Conservation (phyloP, 2,329 filamentous ascomycete species). For the Nemania sp. region DNA sequence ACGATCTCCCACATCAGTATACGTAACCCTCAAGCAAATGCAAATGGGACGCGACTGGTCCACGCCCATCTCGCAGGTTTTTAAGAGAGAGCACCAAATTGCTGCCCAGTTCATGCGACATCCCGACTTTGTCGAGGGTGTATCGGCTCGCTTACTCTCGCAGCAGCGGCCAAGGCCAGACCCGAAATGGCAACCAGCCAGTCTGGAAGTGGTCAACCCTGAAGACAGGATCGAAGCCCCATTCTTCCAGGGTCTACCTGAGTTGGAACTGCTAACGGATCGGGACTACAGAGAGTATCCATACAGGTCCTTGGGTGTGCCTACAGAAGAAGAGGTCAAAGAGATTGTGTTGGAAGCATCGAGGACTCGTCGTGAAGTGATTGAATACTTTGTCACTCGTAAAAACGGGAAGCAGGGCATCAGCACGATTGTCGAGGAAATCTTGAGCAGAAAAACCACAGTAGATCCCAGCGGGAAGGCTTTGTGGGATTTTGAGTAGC, state of each 20-base stretch:
- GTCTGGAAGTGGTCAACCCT: slow-evolving; percentile 67
- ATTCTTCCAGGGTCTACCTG: slow-evolving; percentile 66
- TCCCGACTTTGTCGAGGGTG: slow-evolving; percentile 89
- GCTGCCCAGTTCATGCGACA: slow-evolving; percentile 87
- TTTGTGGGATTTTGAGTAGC: slow-evolving; percentile 41
- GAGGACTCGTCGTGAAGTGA: slow-evolving; percentile 59
- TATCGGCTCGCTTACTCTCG: slow-evolving; percentile 77
- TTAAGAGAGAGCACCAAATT: slow-evolving; percentile 83
- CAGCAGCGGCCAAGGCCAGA: slow-evolving; percentile 56
- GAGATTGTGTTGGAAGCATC: slow-evolving; percentile 47
- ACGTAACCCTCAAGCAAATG: slow-evolving; percentile 85
- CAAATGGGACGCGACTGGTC: slow-evolving; percentile 74
- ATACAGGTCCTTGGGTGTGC: slow-evolving; percentile 70
- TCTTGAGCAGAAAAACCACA: slow-evolving; percentile 65
- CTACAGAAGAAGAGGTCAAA: slow-evolving; percentile 67
- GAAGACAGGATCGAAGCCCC: slow-evolving; percentile 59
- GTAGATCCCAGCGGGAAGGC: slow-evolving; percentile 50
- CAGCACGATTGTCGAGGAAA: slow-evolving; percentile 68
- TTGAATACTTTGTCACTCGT: slow-evolving; percentile 63
- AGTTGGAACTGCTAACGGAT: slow-evolving; percentile 65
- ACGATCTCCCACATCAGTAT: slow-evolving; percentile 84
- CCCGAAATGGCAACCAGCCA: slow-evolving; percentile 77
- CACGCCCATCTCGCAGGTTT: slow-evolving; percentile 86
- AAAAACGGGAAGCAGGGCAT: slow-evolving; percentile 71
- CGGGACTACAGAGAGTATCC: slow-evolving; percentile 76